phyloP scores from a whole-genome alignment of 257 asterid species.

The Petrea volubilis region DNA sequence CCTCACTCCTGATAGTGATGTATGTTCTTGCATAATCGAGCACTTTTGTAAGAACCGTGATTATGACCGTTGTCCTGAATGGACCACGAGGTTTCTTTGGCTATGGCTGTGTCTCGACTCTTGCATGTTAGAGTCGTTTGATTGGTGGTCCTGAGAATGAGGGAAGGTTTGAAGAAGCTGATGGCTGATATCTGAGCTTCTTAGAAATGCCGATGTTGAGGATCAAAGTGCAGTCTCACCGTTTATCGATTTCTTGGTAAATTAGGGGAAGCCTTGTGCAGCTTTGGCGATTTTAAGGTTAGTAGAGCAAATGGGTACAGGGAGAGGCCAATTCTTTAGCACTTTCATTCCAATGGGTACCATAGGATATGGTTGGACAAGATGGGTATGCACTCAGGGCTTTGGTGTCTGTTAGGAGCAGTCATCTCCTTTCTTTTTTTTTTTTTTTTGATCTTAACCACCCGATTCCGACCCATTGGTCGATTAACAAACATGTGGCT shows the following conservation, averaged over 20 bases:
- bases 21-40: slow-evolving; percentile 22
- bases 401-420: too few relatives aligned
- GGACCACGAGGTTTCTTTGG: slow-evolving; percentile 27
- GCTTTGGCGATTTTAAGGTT: slow-evolving; percentile 20
- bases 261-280: slow-evolving; percentile 22
- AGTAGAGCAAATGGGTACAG: slow-evolving; percentile 21
- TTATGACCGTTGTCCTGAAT: slow-evolving; percentile 20
- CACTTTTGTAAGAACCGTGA: slow-evolving; percentile 24
- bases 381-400: too few relatives aligned
- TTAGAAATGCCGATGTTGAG: slow-evolving; percentile 31
- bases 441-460: too few relatives aligned
- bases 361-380: too few relatives aligned
- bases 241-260: slow-evolving; percentile 31
- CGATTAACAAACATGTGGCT: too few relatives aligned
- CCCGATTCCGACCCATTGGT: too few relatives aligned
- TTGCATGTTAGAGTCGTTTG: slow-evolving; percentile 24
- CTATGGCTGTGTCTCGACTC: slow-evolving; percentile 24
- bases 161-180: slow-evolving; percentile 35
- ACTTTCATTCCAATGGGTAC: not conserved
- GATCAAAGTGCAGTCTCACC: slow-evolving; percentile 32
- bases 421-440: too few relatives aligned
- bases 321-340: slow-evolving; percentile 37
- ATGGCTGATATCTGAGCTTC: slow-evolving; percentile 25
- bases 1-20: slow-evolving; percentile 25
- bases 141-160: slow-evolving; percentile 33